These are phyloP conservation scores for Penicillium sp. DNA, from an alignment of 2,329 filamentous ascomycete genomes.

Conservation along the genomic window DNA sequence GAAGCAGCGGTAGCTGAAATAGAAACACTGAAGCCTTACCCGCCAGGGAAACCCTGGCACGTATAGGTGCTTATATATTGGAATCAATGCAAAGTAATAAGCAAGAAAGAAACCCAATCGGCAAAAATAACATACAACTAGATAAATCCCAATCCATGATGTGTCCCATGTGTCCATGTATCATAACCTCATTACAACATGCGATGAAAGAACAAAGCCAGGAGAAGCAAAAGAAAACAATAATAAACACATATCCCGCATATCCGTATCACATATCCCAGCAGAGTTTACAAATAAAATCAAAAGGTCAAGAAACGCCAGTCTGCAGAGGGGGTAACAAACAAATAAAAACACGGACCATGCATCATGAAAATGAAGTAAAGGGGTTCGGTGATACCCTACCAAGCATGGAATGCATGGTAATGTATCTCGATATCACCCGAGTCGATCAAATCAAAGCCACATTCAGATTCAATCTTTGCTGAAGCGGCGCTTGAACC, in stretches of 20 bases:
- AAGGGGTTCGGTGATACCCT: background rate
- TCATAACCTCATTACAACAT: conserved; percentile 28
- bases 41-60: too few relatives aligned
- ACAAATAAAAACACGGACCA: background rate
- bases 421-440: background rate
- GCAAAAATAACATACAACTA: background rate
- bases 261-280: conserved; percentile 2
- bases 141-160: background rate
- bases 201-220: conserved; percentile 6
- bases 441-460: background rate
- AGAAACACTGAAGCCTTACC: too few relatives aligned
- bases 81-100: background rate
- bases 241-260: conserved; percentile 7
- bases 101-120: background rate
- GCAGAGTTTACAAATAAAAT: background rate
- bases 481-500: conserved; percentile 83
- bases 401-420: background rate
- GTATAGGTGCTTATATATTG: too few relatives aligned
- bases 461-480: conserved; percentile 28
- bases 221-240: background rate
- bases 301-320: background rate
- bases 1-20: too few relatives aligned
- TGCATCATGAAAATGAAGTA: background rate
- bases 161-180: conserved; percentile 18
- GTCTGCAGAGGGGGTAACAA: background rate